Evolutionary conservation across 2,329 filamentous ascomycete genomes (phyloP), one percentile per base, ranked within the genome.

Genomic region (Cytospora paraplurivora): DNA sequence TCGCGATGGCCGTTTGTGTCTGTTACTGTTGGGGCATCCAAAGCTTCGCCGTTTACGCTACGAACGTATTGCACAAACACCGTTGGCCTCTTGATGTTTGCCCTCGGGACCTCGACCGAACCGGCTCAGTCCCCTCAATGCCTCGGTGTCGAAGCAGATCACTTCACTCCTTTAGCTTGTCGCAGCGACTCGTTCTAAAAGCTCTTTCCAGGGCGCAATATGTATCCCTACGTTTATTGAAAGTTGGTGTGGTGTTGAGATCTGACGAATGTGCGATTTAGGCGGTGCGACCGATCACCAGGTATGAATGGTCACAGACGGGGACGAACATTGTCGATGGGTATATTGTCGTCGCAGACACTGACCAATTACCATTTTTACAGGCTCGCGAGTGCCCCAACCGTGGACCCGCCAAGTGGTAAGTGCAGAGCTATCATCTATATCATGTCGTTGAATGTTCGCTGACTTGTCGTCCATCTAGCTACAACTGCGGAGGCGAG

Each of bases 301-400:
- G 88, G 88, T 90, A 88, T 80, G 80, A 73, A 61, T 72, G 69
- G 65, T 60, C 59, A 69, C 61, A 61, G 67, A 64, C 67, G 67
- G 66, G 69, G 60, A 57, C 56, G 66, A 64, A 67, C 56, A 62
- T 55, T 60, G 56, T 47, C 55, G 57, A 37, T 59, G 57, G 35
- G 66, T 62, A 64, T 64, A 62, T 65, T 71, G 67, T 67, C 54
- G 47, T 56, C 21, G 65, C 57, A 62, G 54, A 56, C 55, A 69
- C 69, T 72, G 64, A 75, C 73, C 19, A 47, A 70, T 62, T 11
- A 56, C 74, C 68, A 64, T 66, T 10, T 3, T 62, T 37, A 38
- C 70, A 92, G 90, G 90, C 91, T 73, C 90, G 91, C 73, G 91
- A 94, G 74, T 95, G 91, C 85, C 91, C 91, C 73, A 92, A 88